Evolutionary conservation across 176 grass and related monocot genomes (phyloP).

Genomic region (Musa acuminata): DNA sequence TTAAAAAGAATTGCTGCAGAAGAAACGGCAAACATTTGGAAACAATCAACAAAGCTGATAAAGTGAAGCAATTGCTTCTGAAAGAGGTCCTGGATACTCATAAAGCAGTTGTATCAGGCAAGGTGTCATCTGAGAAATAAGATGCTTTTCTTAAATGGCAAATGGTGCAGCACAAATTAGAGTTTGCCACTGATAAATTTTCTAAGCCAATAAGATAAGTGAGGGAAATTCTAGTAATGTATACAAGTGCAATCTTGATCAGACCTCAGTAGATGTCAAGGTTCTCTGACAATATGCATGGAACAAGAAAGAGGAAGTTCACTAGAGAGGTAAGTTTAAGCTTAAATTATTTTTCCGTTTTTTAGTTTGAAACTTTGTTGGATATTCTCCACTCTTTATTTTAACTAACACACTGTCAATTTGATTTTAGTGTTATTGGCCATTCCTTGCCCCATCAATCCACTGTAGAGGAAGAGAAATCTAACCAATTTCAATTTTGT

Average conservation of each 20-base stretch:
- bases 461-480: neutral
- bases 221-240: constrained; percentile 77
- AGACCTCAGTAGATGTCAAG: constrained; percentile 78
- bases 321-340: constrained; percentile 56
- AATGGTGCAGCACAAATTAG: constrained; percentile 60
- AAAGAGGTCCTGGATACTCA: constrained; percentile 22
- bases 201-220: constrained; percentile 76
- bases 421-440: too few relatives aligned
- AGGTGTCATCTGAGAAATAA: constrained; percentile 36
- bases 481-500: neutral
- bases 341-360: constrained; percentile 1
- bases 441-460: neutral
- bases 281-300: constrained; percentile 64
- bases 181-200: constrained; percentile 64
- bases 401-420: too few relatives aligned
- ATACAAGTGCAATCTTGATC: constrained; percentile 76
- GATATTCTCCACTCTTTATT: too few relatives aligned
- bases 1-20: constrained; percentile 30
- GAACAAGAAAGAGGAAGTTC: constrained; percentile 62
- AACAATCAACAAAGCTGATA: constrained; percentile 35
- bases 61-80: constrained; percentile 33
- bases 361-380: neutral
- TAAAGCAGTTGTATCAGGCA: constrained; percentile 41
- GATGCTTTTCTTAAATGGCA: constrained; percentile 42
- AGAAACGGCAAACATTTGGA: constrained; percentile 36